Conservation (phyloP, 257 asterid genomes). For the Solanum sparsipilum region DNA sequence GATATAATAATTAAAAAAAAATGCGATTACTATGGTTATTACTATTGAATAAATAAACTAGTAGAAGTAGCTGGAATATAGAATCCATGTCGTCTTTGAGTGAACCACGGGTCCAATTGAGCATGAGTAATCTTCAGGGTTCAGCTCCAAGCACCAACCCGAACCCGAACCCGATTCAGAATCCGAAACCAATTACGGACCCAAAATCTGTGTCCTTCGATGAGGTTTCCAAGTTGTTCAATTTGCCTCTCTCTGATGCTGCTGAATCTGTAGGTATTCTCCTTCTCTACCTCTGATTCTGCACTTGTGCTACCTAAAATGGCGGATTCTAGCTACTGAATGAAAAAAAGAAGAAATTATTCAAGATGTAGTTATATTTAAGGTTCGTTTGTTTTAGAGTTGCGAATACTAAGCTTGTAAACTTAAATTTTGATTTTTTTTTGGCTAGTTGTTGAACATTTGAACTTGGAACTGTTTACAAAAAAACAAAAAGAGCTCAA, state of each 20-base stretch:
- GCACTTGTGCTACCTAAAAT: no score
- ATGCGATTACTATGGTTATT: no score
- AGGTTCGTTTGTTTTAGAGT: no score
- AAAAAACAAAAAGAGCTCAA: not conserved
- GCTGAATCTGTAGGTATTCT: constrained; percentile 51
- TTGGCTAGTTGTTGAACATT: not conserved
- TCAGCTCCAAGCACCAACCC: constrained; percentile 8
- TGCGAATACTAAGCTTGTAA: no score
- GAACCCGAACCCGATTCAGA: constrained; percentile 7
- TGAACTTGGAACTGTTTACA: not conserved
- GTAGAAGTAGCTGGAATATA: not conserved
- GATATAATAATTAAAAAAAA: accelerated
- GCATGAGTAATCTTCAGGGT: constrained; percentile 26
- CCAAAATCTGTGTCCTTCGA: constrained; percentile 32
- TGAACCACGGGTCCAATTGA: not conserved
- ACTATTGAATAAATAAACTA: not conserved
- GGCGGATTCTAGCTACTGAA: no score
- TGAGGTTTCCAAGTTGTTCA: constrained; percentile 39
- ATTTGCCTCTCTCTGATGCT: constrained; percentile 52
- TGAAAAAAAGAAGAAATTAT: no score
- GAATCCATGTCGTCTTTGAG: not conserved
- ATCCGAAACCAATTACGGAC: constrained; percentile 1
- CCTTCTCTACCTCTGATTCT: no score
- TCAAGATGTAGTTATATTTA: no score
- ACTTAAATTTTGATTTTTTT: no score